Evolutionary conservation across 805 yeast species (phyloP).

Genomic region (Maudiozyma saulgeensis): DNA sequence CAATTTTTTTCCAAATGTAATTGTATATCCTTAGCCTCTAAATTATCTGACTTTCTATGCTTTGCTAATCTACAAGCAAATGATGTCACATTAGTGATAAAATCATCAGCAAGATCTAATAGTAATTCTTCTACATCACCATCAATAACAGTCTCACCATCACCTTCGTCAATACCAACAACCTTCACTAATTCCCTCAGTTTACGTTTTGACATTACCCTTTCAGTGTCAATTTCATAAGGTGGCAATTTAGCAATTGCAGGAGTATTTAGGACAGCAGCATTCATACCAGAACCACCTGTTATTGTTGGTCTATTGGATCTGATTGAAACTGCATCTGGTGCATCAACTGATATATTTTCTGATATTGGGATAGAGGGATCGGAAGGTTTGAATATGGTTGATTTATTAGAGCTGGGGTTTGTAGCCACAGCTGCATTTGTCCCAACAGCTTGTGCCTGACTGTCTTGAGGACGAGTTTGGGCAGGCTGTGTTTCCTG

Average conservation of each 20-base stretch:
- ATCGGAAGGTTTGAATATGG: constrained; percentile 34
- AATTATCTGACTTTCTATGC: constrained; percentile 78
- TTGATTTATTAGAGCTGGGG: constrained; percentile 17
- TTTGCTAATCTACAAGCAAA: constrained; percentile 94
- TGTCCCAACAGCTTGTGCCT: constrained; percentile 29
- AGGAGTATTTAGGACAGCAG: constrained; percentile 68
- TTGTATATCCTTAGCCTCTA: constrained; percentile 86
- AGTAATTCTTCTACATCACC: constrained; percentile 92
- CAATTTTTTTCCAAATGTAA: constrained; percentile 85
- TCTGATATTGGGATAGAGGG: constrained; percentile 69
- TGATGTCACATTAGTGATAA: constrained; percentile 79
- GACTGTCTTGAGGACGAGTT: constrained; percentile 4
- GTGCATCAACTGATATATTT: constrained; percentile 54
- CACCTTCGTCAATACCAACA: constrained; percentile 81
- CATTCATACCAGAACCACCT: constrained; percentile 70
- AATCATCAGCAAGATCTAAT: constrained; percentile 91
- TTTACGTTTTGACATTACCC: constrained; percentile 84
- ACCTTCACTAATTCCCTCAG: constrained; percentile 77
- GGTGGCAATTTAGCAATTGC: constrained; percentile 66
- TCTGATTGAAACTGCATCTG: constrained; percentile 54
- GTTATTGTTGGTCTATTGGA: constrained; percentile 73
- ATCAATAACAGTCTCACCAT: constrained; percentile 80
- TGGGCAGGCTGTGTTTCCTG: background rate
- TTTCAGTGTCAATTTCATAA: constrained; percentile 69
- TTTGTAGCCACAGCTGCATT: constrained; percentile 34